phyloP scores from a whole-genome alignment of 2,329 filamentous ascomycete species.

The Pyrenochaeta sp. region DNA sequence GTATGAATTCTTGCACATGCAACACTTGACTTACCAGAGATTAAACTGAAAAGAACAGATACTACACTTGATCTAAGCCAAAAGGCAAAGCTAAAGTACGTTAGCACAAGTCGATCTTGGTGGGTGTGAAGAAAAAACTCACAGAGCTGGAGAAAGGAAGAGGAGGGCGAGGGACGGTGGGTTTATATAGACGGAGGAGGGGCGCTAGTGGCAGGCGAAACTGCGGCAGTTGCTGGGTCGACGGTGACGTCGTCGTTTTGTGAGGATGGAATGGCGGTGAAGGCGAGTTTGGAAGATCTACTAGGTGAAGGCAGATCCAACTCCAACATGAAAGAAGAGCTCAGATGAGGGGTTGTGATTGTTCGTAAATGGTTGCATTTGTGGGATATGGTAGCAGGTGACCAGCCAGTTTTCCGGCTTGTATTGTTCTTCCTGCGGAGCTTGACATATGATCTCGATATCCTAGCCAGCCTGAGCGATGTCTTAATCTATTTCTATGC shows the following conservation, averaged over 20 bases:
- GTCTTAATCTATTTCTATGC: no score
- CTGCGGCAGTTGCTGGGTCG: background rate
- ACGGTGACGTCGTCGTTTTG: background rate
- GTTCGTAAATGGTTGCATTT: no score
- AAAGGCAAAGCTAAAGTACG: constrained; percentile 13
- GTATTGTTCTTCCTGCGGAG: no score
- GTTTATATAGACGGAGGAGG: background rate
- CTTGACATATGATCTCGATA: no score
- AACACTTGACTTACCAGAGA: constrained; percentile 65
- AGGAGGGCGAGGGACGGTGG: background rate
- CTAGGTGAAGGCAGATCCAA: background rate
- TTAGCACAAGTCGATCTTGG: background rate
- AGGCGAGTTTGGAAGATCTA: background rate
- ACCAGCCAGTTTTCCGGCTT: no score
- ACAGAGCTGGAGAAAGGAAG: background rate
- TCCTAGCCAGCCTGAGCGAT: no score
- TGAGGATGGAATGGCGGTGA: background rate
- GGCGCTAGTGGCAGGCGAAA: background rate
- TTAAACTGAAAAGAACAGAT: constrained; percentile 98
- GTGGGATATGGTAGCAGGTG: no score
- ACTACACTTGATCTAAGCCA: constrained; percentile 53
- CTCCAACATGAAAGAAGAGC: background rate
- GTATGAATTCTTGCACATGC: constrained; percentile 62
- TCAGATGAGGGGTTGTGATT: background rate
- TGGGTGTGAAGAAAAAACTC: background rate